phyloP scores from a whole-genome alignment of 2,329 filamentous ascomycete genomes.

The Beauveria pseudobassiana region DNA sequence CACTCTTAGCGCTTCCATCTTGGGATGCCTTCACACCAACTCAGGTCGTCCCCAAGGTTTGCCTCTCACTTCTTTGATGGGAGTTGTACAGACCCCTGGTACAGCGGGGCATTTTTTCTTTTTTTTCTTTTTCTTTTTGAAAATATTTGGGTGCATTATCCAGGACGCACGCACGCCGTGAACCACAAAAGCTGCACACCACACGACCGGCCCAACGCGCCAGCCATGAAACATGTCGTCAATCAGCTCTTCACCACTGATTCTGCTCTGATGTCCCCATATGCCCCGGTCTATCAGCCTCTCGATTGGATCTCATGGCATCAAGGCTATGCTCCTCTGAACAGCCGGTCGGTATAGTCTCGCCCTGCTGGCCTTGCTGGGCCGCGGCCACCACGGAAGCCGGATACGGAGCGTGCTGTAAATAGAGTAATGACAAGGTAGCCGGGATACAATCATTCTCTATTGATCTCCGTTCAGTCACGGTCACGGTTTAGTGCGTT shows the following conservation, averaged over 20 bases:
- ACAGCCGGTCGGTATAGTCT: not conserved
- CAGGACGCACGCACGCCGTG: not conserved
- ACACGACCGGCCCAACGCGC: slow-evolving; percentile 16
- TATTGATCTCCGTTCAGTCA: not conserved
- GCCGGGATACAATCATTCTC: not conserved
- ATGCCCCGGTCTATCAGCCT: not conserved
- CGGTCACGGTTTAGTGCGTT: not conserved
- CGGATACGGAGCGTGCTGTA: not conserved
- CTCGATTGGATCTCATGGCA: not conserved
- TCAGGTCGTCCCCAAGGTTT: not conserved
- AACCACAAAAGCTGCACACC: not conserved
- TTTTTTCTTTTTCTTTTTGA: not conserved
- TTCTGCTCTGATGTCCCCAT: not conserved
- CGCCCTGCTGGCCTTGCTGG: not conserved
- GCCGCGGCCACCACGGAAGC: not conserved
- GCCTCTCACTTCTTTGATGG: not conserved
- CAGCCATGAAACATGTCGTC: slow-evolving; percentile 20
- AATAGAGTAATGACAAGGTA: not conserved
- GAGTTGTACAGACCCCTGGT: not conserved
- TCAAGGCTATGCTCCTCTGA: not conserved
- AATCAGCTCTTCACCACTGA: slow-evolving; percentile 7
- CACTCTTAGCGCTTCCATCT: slow-evolving; percentile 5
- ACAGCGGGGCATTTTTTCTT: not conserved
- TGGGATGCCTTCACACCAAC: slow-evolving; percentile 1
- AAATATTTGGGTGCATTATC: too few species aligned